A percentile compares a stretch with the other conserved stretches of the same genome.
These are phyloP conservation scores for Ophiocordyceps australis DNA, from an alignment of 2,329 filamentous ascomycete species.

Conservation along the genomic window DNA sequence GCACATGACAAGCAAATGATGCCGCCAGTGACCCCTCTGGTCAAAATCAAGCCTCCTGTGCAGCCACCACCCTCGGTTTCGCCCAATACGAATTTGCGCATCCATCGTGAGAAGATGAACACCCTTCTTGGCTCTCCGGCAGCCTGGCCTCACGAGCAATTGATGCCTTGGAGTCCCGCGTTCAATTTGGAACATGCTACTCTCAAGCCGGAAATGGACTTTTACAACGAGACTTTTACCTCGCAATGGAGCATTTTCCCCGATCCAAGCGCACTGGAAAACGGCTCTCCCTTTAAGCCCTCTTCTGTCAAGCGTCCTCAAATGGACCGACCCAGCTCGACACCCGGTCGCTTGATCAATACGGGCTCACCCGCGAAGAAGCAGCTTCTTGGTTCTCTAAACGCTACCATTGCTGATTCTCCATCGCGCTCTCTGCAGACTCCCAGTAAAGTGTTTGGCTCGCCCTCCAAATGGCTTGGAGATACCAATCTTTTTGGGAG, in stretches of 20 bases:
- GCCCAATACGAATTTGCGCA: slow-evolving; percentile 77
- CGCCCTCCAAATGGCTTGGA: slow-evolving; percentile 41
- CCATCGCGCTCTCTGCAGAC: slow-evolving; percentile 26
- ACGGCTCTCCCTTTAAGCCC: slow-evolving; percentile 50
- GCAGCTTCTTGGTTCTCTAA: slow-evolving; percentile 27
- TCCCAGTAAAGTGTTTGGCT: slow-evolving; percentile 37
- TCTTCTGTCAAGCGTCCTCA: slow-evolving; percentile 39
- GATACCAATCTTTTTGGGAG: slow-evolving; percentile 19
- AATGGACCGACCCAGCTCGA: slow-evolving; percentile 44
- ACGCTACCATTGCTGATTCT: slow-evolving; percentile 24
- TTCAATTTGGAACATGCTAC: slow-evolving; percentile 50
- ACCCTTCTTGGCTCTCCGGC: slow-evolving; percentile 67
- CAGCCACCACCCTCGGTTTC: slow-evolving; percentile 56
- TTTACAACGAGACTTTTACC: slow-evolving; percentile 27
- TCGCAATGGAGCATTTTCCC: slow-evolving; percentile 12
- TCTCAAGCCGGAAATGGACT: too few species aligned
- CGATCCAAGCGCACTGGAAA: slow-evolving; percentile 26
- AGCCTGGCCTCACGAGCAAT: slow-evolving; percentile 21
- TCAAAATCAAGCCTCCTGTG: slow-evolving; percentile 53
- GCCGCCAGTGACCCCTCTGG: slow-evolving; percentile 65
- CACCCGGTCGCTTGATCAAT: slow-evolving; percentile 42
- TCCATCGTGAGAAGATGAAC: slow-evolving; percentile 71
- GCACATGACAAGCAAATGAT: slow-evolving; percentile 40
- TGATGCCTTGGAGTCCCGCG: slow-evolving; percentile 45
- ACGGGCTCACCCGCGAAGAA: slow-evolving; percentile 34